Conservation (phyloP, 2,329 filamentous ascomycete species). For the Epicoccum sorghinum region DNA sequence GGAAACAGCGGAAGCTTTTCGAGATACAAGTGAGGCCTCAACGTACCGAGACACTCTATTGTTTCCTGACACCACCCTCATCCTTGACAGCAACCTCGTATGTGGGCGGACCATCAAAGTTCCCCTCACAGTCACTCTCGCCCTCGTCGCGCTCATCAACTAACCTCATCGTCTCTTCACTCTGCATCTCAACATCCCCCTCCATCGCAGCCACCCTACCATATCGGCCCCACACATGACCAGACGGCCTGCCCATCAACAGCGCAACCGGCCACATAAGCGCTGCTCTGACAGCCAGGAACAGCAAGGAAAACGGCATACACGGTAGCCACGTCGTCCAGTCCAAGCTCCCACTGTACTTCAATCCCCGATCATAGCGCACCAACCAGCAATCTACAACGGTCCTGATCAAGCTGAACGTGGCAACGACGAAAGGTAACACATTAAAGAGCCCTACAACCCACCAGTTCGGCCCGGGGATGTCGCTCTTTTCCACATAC, state of each 20-base stretch:
- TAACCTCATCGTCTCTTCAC: conserved; percentile 18
- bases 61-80: neutral
- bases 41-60: neutral
- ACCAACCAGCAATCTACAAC: conserved; percentile 22
- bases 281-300: conserved; percentile 1
- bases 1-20: neutral
- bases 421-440: conserved; percentile 19
- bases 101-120: neutral
- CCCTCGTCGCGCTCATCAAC: conserved; percentile 16
- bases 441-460: conserved; percentile 19
- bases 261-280: conserved; percentile 6
- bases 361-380: conserved; percentile 14
- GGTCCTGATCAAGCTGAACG: conserved; percentile 16
- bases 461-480: conserved; percentile 13
- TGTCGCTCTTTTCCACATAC: neutral
- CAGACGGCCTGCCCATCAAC: conserved; percentile 15
- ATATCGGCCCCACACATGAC: neutral
- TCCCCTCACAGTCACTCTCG: conserved; percentile 5
- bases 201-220: neutral
- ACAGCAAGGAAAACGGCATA: conserved; percentile 11
- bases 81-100: conserved; percentile 10
- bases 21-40: too few relatives aligned
- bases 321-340: conserved; percentile 14
- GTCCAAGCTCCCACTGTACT: neutral
- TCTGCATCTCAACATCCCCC: conserved; percentile 20